phyloP scores from a whole-genome alignment of 768 basidiomycete species.

The Lactifluus echinatus region DNA sequence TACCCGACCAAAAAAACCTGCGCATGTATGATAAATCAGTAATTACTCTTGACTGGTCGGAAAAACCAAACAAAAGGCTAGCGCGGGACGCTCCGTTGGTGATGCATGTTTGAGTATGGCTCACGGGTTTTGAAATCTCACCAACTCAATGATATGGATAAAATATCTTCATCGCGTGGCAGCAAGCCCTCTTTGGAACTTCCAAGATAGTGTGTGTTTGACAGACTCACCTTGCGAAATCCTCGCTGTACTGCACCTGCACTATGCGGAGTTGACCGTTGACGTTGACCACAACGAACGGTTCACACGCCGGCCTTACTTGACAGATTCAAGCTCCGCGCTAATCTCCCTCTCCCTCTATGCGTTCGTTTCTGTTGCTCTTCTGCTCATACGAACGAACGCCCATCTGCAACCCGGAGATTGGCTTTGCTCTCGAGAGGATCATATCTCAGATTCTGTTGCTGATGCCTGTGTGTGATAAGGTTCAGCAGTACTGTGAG shows the following conservation, averaged over 20 bases:
- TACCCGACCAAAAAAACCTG: neutral
- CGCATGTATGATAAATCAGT: neutral
- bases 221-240: conserved; percentile 15
- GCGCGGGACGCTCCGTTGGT: conserved; percentile 22
- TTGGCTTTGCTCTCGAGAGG: neutral
- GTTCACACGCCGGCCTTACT: neutral
- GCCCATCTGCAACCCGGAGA: too few relatives aligned
- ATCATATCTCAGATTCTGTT: too few relatives aligned
- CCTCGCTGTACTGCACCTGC: too few relatives aligned
- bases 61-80: neutral
- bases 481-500: neutral
- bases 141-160: conserved; percentile 21
- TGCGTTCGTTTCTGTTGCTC: too few relatives aligned
- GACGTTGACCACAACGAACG: too few relatives aligned
- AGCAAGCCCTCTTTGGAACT: neutral
- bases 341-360: too few relatives aligned
- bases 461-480: neutral
- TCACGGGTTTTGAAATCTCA: conserved; percentile 16
- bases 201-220: neutral
- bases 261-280: too few relatives aligned
- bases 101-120: conserved; percentile 23
- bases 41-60: neutral
- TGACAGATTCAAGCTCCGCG: conserved; percentile 8
- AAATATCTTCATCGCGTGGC: conserved; percentile 22
- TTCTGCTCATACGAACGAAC: too few relatives aligned